These are phyloP conservation scores for Botrytis paeoniae DNA, from an alignment of 2,329 filamentous ascomycete species.

Conservation along the genomic window DNA sequence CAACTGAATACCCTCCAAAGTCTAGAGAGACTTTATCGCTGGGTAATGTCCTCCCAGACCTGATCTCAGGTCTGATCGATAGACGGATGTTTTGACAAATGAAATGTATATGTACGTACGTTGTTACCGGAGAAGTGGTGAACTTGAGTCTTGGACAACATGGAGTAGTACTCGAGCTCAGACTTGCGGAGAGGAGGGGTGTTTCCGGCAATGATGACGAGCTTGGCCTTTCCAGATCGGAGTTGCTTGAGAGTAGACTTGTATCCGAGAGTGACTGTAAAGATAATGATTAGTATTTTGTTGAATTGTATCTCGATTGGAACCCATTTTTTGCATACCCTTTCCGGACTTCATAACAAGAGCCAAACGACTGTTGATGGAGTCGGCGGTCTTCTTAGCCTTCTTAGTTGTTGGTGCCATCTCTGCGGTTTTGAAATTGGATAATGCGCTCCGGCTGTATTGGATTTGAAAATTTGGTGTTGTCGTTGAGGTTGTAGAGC, in stretches of 20 bases:
- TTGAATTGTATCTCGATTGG: background rate
- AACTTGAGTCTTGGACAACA: constrained; percentile 89
- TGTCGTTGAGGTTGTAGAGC: constrained; percentile 14
- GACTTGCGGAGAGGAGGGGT: constrained; percentile 96
- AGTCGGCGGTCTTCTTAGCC: constrained; percentile 82
- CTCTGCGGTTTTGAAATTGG: constrained; percentile 44
- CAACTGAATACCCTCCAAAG: constrained; percentile 76
- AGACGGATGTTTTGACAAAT: constrained; percentile 20
- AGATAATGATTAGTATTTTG: constrained; percentile 16
- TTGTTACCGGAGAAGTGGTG: constrained; percentile 99
- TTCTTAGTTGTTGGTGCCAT: constrained; percentile 55
- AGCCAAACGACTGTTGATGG: constrained; percentile 61
- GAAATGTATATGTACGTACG: constrained; percentile 63
- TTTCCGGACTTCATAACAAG: constrained; percentile 66
- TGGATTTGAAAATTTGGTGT: constrained; percentile 12
- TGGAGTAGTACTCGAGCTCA: constrained; percentile 93
- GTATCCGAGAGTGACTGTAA: constrained; percentile 78
- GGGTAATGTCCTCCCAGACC: constrained; percentile 56
- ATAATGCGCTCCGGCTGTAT: constrained; percentile 40
- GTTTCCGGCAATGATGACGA: constrained; percentile 94
- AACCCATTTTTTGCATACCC: constrained; percentile 38
- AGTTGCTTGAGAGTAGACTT: constrained; percentile 88
- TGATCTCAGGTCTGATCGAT: constrained; percentile 25
- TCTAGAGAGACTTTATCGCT: constrained; percentile 84
- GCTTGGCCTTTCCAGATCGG: constrained; percentile 95